Evolutionary conservation across 768 basidiomycete species (phyloP), one percentile per base, ranked within the genome.

Genomic region (Tulasnella sp.): DNA sequence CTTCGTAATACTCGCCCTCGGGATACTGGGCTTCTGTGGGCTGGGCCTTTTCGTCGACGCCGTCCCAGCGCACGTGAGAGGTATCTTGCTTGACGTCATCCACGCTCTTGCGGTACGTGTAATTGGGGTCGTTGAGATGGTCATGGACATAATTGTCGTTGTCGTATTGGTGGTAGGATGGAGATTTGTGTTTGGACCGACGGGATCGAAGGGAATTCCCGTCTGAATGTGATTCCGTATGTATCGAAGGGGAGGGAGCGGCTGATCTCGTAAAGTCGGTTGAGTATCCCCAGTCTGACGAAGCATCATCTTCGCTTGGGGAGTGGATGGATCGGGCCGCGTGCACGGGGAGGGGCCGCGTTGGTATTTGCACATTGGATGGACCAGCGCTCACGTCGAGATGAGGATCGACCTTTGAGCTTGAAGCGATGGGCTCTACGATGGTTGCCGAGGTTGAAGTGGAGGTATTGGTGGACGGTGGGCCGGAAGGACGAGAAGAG

Each of bases 111-210:
- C 57, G 75, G 35, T 76, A 76, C 10, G 75, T 67, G 75, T 76
- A 76, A 46, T 76, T 67, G 20, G 75, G 75, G 42, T 76, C 75
- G 75, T 76, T 76, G 75, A 76, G 75, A 39, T 76, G 75, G 29
- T 76, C 75, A 26, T 74, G 75, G 70, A 77, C 75, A 32, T 70
- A 77, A 3, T 77, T 18, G 61, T 77, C 75, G 39, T 51, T 55
- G 55, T 77, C 57, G 75, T 77, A 39, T 26, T 61, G 57, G 23
- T 70, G 75, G 29, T 77, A 32, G 13, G 55, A 51, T 35, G 26
- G 75, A 61, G 57, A 77, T 70, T 70, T 39, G 7, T 5, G 37
- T 77, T 44, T 35, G 73, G 73, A 74, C 51, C 51, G 44, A 44
- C 73, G 73, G n/a, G 73, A 74, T 48, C 44, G 73, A 55, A 74